Conservation (phyloP, 768 basidiomycete genomes). For the Rhodosporidiobolus sp. region DNA sequence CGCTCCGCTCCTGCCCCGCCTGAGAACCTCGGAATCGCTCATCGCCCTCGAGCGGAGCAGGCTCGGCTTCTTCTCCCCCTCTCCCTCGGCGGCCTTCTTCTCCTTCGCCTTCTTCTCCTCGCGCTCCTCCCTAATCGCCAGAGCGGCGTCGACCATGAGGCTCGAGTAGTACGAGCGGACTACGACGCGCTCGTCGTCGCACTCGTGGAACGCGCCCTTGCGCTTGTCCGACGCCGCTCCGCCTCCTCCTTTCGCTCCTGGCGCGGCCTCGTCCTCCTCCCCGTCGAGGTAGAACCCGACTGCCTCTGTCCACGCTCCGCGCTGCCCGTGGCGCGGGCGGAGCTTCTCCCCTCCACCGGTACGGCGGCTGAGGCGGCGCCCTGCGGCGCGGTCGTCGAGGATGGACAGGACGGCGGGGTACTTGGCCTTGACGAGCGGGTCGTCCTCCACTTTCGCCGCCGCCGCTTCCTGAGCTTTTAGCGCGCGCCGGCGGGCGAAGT, state of each 20-base stretch:
- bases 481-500: conserved; percentile 45
- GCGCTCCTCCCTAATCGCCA: neutral
- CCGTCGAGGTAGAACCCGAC: conserved; percentile 27
- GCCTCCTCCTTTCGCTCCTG: neutral
- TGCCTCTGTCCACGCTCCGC: conserved; percentile 18
- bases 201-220: conserved; percentile 69
- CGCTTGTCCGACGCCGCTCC: neutral
- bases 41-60: neutral
- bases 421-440: conserved; percentile 7
- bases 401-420: conserved; percentile 11
- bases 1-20: neutral
- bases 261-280: neutral
- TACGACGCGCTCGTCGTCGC: conserved; percentile 67
- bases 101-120: neutral
- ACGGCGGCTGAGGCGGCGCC: neutral
- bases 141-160: conserved; percentile 77
- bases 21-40: conserved; percentile 10
- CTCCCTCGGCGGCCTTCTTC: neutral
- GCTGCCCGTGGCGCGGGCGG: conserved; percentile 11
- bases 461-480: conserved; percentile 52
- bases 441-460: neutral
- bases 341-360: neutral
- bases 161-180: conserved; percentile 81
- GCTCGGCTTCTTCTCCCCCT: neutral
- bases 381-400: conserved; percentile 24